Evolutionary conservation across 1,284 basidiomycete genomes (phyloP), one percentile per base, ranked within the genome.

Genomic region (Cystobasidiaceae sp.): DNA sequence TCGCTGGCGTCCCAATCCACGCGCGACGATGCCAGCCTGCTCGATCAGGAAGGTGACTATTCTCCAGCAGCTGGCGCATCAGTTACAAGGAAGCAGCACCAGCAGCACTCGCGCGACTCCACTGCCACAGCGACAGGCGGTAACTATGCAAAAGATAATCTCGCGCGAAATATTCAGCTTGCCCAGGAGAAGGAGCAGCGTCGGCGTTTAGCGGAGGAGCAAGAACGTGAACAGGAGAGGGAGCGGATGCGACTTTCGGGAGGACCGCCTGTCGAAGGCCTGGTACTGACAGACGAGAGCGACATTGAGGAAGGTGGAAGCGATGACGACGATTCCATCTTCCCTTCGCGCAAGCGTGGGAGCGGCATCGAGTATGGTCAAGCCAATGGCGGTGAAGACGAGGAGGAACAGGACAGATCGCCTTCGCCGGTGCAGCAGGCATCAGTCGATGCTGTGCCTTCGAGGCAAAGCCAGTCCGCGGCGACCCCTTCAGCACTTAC

Each of bases 271-370:
- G 50, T 68, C 2, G 54, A 63, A 57, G 67, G 67, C 32, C 39
- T 88, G 13, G 87, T 89, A 73, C 69, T 89, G 71, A 88, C 87
- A 71, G 88, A 90, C 73, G 88, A 90, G 76, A 90, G 89, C 72
- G 87, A 88, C 25, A 80, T 69, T 46, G 83, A 84, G 32, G 84
- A 80, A 34, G 82, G 82, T 1, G 83, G 84, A 50, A 75, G 76
- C 11, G 80, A 79, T 46, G 57, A 79, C 79, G 67, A 76, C 60
- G 66, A 63, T 34, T 66, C 56, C n/a, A 66, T 59, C 34, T 59
- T 58, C 45, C 64, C 69, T 11, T 43, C 63, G 4, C 54, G 50
- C 19, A 56, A 44, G 21, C 54, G 54, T 43, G 34, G 30, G 32
- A 56, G 54, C 45, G n/a, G n/a, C n/a, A n/a, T n/a, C n/a, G n/a